Percentiles rank a stretch among this genome's conserved stretches.
These are phyloP conservation scores for Trypanosoma avium DNA, from an alignment of 208 protist species.

Conservation along the genomic window DNA sequence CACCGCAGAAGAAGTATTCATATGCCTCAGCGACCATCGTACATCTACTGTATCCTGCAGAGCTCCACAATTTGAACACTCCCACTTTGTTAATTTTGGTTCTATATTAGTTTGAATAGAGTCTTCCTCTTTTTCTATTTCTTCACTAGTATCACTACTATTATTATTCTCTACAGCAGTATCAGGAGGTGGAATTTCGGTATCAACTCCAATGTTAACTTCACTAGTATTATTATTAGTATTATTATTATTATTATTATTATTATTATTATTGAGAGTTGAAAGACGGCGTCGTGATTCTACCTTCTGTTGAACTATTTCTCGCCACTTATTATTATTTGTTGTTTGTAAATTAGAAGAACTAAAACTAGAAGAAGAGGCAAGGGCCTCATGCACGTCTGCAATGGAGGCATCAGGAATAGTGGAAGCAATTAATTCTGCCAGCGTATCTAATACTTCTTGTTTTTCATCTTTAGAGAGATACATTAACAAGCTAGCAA, in stretches of 20 bases:
- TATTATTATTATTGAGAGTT: neutral
- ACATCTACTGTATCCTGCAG: constrained; percentile 32
- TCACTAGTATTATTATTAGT: neutral
- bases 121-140: no score
- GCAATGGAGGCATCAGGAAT: constrained; percentile 34
- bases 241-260: neutral
- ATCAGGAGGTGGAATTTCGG: no score
- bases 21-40: constrained; percentile 34
- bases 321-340: constrained; percentile 33
- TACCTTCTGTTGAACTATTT: constrained; percentile 26
- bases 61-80: constrained; percentile 49
- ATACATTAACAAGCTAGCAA: no score
- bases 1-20: constrained; percentile 13
- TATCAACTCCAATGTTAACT: no score
- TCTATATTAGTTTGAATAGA: neutral
- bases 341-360: neutral
- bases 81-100: constrained; percentile 24
- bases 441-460: constrained; percentile 41
- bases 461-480: constrained; percentile 4
- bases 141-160: no score
- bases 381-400: constrained; percentile 49
- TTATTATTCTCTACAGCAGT: neutral
- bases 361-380: no score
- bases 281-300: constrained; percentile 15
- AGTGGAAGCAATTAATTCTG: constrained; percentile 52